These are phyloP conservation scores for Verticillium longisporum DNA, from an alignment of 2,329 filamentous ascomycete genomes.

Conservation along the genomic window DNA sequence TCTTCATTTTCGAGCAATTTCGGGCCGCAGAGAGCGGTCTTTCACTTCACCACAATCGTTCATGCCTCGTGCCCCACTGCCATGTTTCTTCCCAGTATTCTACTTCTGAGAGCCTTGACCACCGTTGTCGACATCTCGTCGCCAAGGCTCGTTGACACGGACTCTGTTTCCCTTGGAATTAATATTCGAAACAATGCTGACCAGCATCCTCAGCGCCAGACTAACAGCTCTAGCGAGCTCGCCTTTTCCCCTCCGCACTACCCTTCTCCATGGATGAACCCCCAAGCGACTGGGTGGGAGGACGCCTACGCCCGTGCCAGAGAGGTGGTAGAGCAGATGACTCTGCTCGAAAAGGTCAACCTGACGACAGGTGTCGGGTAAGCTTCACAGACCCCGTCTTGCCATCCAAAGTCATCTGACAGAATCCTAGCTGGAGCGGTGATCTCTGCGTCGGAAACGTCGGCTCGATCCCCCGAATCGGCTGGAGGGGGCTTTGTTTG, in stretches of 20 bases:
- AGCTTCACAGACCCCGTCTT: slow-evolving; percentile 20
- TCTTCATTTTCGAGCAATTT: too few species aligned
- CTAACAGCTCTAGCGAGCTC: slow-evolving; percentile 12
- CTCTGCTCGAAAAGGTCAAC: slow-evolving; percentile 86
- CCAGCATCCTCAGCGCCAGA: not conserved
- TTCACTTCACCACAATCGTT: not conserved
- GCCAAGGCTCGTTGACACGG: not conserved
- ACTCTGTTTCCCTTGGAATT: not conserved
- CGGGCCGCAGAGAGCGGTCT: not conserved
- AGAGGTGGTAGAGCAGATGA: slow-evolving; percentile 75
- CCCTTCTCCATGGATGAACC: slow-evolving; percentile 81
- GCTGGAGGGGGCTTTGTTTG: slow-evolving; percentile 69
- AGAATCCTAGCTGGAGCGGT: slow-evolving; percentile 46
- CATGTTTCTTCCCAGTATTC: not conserved
- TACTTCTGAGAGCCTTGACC: not conserved
- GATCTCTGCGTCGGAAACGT: slow-evolving; percentile 73
- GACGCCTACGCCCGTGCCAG: slow-evolving; percentile 70
- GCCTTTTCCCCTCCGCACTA: slow-evolving; percentile 57
- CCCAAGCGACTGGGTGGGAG: slow-evolving; percentile 64
- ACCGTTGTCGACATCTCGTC: not conserved
- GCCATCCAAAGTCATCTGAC: slow-evolving; percentile 1
- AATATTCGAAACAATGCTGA: not conserved
- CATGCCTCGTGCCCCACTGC: not conserved
- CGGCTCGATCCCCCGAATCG: slow-evolving; percentile 63
- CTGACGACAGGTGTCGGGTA: slow-evolving; percentile 85